phyloP scores from a whole-genome alignment of 495 filamentous ascomycete genomes.

The Neurospora sp. region DNA sequence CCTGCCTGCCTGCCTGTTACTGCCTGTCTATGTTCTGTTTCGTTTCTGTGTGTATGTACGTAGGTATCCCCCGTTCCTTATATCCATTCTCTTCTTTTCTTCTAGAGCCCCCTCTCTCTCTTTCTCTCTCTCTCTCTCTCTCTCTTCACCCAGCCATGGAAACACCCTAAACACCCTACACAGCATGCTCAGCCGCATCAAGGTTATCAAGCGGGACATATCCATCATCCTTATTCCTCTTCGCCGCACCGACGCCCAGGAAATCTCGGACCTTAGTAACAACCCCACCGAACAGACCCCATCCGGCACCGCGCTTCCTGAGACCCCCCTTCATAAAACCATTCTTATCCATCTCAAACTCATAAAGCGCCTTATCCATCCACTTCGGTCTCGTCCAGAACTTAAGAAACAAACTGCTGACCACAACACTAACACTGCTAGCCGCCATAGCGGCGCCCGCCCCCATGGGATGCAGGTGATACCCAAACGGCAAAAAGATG shows the following conservation, averaged over 20 bases:
- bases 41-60: neutral
- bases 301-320: slow-evolving; percentile 33
- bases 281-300: slow-evolving; percentile 33
- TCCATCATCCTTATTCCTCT: slow-evolving; percentile 38
- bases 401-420: slow-evolving; percentile 72
- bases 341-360: neutral
- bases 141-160: neutral
- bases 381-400: slow-evolving; percentile 79
- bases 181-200: slow-evolving; percentile 19
- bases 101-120: neutral
- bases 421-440: slow-evolving; percentile 82
- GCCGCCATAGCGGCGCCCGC: slow-evolving; percentile 91
- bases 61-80: neutral
- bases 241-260: slow-evolving; percentile 20
- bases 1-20: neutral
- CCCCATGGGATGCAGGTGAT: slow-evolving; percentile 85
- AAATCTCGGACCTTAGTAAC: slow-evolving; percentile 30
- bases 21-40: neutral
- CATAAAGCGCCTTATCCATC: slow-evolving; percentile 68
- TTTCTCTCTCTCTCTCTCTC: neutral
- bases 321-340: slow-evolving; percentile 18
- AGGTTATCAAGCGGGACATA: slow-evolving; percentile 48
- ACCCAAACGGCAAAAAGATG: slow-evolving; percentile 77
- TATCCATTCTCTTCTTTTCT: neutral
- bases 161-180: neutral